Evolutionary conservation across 73 alveolate species (phyloP).

Genomic region (Uronychia setigera): DNA sequence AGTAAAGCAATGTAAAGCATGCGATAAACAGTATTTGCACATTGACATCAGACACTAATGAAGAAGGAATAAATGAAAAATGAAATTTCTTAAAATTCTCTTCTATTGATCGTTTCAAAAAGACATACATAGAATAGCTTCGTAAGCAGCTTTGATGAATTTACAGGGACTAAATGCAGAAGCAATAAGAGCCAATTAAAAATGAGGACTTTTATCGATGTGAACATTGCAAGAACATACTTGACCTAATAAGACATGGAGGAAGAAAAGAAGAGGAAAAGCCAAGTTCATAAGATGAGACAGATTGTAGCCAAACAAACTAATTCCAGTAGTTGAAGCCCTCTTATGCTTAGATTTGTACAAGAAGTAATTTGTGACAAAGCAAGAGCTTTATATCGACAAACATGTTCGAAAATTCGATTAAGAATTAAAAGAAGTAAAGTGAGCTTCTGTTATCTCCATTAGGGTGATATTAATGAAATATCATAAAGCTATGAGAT

Average conservation of each 20-base stretch:
- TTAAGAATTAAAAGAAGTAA: neutral
- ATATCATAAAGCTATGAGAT: neutral
- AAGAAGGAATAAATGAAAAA: neutral
- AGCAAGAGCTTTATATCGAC: neutral
- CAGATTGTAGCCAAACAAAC: neutral
- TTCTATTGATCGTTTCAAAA: neutral
- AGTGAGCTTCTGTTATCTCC: neutral
- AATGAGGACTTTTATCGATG: neutral
- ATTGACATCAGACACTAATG: neutral
- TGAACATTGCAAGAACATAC: neutral
- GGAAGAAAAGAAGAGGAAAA: neutral
- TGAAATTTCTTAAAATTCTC: neutral
- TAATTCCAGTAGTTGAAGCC: neutral
- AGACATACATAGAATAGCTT: neutral
- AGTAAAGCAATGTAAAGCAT: too few species aligned
- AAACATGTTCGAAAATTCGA: neutral
- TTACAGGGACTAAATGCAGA: neutral
- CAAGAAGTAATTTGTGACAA: neutral
- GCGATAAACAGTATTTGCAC: too few species aligned
- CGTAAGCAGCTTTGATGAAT: neutral
- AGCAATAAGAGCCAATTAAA: neutral
- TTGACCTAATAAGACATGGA: neutral
- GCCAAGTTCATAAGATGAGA: neutral
- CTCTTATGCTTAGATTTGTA: neutral
- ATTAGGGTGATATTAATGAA: neutral